Conservation (phyloP, 1,139 yeast genomes). For the Lodderomyces elongisporus region DNA sequence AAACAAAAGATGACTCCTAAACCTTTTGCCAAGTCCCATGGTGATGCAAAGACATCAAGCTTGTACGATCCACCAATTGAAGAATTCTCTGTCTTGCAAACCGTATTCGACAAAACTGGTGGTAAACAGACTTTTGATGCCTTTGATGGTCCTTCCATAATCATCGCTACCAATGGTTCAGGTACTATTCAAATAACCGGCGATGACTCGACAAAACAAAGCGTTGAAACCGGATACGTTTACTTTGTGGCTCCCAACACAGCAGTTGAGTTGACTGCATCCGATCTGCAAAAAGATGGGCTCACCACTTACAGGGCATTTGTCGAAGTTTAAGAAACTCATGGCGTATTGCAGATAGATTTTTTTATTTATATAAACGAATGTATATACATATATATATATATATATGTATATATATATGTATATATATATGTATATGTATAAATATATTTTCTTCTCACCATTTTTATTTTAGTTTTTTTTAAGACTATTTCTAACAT, state of each 20-base stretch:
- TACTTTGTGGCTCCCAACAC: constrained; percentile 80
- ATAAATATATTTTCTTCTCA: not conserved
- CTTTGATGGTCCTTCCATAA: constrained; percentile 82
- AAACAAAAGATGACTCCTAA: constrained; percentile 85
- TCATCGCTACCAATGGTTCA: constrained; percentile 75
- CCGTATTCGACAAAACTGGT: constrained; percentile 45
- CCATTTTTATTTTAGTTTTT: not conserved
- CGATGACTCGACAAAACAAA: constrained; percentile 24
- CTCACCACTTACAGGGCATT: constrained; percentile 85
- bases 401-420: too few species aligned
- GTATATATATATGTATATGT: too few species aligned
- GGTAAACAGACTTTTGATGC: constrained; percentile 48
- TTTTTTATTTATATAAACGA: too few species aligned
- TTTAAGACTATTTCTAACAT: not conserved
- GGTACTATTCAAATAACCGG: constrained; percentile 53
- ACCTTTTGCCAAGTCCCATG: constrained; percentile 57
- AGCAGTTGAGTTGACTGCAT: constrained; percentile 55
- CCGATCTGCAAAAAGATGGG: constrained; percentile 24
- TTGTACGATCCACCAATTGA: constrained; percentile 95
- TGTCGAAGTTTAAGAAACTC: constrained; percentile 49
- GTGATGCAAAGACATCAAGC: constrained; percentile 56
- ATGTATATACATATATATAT: too few species aligned
- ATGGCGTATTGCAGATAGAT: not conserved
- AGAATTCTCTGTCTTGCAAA: constrained; percentile 88
- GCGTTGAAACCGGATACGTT: constrained; percentile 61